phyloP scores from a whole-genome alignment of 257 asterid species.

The Solanum etuberosum region DNA sequence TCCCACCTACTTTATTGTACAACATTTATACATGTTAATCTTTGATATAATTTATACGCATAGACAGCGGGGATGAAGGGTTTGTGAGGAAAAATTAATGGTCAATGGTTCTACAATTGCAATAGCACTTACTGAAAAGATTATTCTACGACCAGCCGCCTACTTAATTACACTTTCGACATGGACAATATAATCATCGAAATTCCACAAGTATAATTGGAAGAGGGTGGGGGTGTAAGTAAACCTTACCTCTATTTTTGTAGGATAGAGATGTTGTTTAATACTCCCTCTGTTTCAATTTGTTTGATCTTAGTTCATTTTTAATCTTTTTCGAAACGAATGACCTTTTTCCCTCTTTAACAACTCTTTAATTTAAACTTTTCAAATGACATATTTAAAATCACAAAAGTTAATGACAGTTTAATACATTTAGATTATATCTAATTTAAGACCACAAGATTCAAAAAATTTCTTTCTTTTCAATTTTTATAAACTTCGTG shows the following conservation, averaged over 20 bases:
- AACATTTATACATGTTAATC: neutral
- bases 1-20: neutral
- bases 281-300: too few relatives aligned
- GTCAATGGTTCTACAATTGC: neutral
- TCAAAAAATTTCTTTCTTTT: accelerated
- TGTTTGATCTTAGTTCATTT: too few relatives aligned
- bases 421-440: too few relatives aligned
- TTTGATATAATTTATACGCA: too few relatives aligned
- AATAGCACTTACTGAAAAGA: neutral
- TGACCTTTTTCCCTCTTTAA: too few relatives aligned
- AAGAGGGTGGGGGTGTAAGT: too few relatives aligned
- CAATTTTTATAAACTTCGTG: too few relatives aligned
- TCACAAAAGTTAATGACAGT: neutral
- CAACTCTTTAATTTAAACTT: too few relatives aligned
- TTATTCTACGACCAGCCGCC: accelerated
- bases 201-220: neutral
- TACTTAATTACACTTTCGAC: neutral
- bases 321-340: neutral
- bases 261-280: neutral
- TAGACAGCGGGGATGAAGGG: neutral
- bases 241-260: neutral
- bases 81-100: neutral
- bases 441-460: too few relatives aligned
- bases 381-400: too few relatives aligned
- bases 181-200: neutral